Evolutionary conservation across 176 grass and related monocot species (phyloP), one percentile per base, ranked within the genome.

Genomic region (Zizania latifolia): DNA sequence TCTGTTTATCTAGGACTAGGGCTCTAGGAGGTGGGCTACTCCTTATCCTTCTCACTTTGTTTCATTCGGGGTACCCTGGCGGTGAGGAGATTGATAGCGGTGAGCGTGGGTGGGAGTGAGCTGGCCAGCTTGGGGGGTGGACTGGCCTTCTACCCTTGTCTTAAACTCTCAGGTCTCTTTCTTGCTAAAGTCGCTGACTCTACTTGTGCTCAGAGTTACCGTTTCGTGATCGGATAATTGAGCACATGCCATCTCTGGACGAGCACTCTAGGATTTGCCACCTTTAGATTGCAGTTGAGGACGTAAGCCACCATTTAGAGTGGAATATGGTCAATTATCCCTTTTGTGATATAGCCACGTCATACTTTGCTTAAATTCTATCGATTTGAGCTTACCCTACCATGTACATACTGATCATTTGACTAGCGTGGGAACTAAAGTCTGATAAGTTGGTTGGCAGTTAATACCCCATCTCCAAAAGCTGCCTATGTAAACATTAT

Each of bases 391-490:
- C 2, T 10, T 75, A 12, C 35, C 57, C n/a, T 70, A 63, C 63
- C 56, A 51, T 32, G 27, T 65, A 59, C 51, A n/a, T 37, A 39
- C 45, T 54, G 43, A 55, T 48, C 56, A 39, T 69, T 78, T 81
- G 32, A 75, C 62, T n/a, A 15, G 27, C 43, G 5, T 37, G 4
- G 17, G 27, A 43, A 67, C 22, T 40, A 0, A 74, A 66, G 12
- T 77, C 39, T 53, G 41, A 43, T 50, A 62, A 39, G 17, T 28
- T 86, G 35, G 26, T 35, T 44, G 33, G n/a, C 19, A 69, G 10
- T 14, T 65, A 11, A 46, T 29, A 36, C 45, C 40, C 30, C 53
- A 68, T 40, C 19, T 9, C 9, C 19, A 27, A 40, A 40, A 69
- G 16, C 23, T 39, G 21, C 54, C 44, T 50, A 7, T 14, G n/a